Evolutionary conservation across 225 moss, liverwort and hornwort genomes (phyloP).

Genomic region (Rhytidiadelphus loreus): DNA sequence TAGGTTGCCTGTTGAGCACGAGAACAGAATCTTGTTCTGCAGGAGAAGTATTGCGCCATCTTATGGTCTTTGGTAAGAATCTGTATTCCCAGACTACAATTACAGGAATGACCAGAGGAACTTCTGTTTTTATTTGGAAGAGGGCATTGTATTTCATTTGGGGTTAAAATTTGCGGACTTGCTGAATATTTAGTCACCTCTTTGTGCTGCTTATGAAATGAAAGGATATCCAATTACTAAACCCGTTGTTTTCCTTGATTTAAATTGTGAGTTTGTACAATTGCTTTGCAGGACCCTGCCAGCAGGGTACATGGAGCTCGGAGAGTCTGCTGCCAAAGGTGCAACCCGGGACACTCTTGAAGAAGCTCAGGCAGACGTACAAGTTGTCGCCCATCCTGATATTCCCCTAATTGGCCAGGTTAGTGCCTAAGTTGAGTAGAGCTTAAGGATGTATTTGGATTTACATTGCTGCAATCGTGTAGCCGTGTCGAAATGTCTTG

Average conservation of each 20-base stretch:
- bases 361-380: conserved; percentile 80
- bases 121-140: neutral
- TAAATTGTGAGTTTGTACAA: neutral
- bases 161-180: neutral
- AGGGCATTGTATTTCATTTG: neutral
- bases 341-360: conserved; percentile 82
- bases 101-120: neutral
- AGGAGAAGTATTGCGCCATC: conserved; percentile 76
- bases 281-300: conserved; percentile 60
- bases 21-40: conserved; percentile 64
- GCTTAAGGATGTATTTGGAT: neutral
- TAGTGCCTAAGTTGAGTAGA: neutral
- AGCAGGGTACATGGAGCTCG: conserved; percentile 91
- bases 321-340: conserved; percentile 88
- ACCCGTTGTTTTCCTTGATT: neutral
- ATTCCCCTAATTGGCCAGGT: conserved; percentile 92
- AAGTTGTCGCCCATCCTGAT: conserved; percentile 70
- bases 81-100: neutral
- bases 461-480: neutral
- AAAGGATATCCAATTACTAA: neutral
- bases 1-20: conserved; percentile 87
- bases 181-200: neutral
- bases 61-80: conserved; percentile 65
- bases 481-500: neutral
- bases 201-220: neutral